Conservation (phyloP, 495 filamentous ascomycete genomes). For the Hypoxylon perforatum region DNA sequence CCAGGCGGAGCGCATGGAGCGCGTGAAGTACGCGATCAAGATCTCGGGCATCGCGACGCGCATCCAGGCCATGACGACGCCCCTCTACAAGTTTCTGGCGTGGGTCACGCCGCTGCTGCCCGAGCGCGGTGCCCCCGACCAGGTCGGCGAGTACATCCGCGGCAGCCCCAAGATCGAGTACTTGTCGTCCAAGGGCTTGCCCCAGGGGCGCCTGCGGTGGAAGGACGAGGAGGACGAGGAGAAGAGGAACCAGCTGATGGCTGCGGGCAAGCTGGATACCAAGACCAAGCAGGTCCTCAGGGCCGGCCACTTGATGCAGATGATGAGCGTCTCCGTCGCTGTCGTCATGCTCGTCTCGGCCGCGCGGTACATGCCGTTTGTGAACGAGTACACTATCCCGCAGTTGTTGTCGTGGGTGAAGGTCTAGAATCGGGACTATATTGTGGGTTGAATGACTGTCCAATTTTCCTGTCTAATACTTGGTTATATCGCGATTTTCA, state of each 20-base stretch:
- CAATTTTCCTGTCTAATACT: not conserved
- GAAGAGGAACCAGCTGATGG: not conserved
- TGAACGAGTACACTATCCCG: not conserved
- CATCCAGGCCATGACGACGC: slow-evolving; percentile 1
- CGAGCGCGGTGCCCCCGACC: slow-evolving; percentile 2
- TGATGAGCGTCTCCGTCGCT: not conserved
- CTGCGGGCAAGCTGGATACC: not conserved
- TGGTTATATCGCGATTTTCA: too few relatives aligned
- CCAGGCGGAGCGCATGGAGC: not conserved
- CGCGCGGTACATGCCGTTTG: not conserved
- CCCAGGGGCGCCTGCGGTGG: not conserved
- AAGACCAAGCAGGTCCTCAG: not conserved
- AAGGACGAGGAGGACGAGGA: slow-evolving; percentile 1
- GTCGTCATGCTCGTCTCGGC: not conserved
- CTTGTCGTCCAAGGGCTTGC: not conserved
- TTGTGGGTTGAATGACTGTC: too few relatives aligned
- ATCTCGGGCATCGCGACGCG: not conserved
- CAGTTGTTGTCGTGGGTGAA: not conserved
- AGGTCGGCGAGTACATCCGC: not conserved
- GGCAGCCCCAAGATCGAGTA: not conserved
- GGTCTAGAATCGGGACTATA: not conserved
- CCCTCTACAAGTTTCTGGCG: not conserved
- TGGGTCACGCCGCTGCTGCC: not conserved
- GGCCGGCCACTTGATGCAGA: not conserved
- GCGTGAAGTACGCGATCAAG: not conserved